Base-by-base conservation (phyloP, 768 basidiomycete species). In the Tricholoma terreum region DNA sequence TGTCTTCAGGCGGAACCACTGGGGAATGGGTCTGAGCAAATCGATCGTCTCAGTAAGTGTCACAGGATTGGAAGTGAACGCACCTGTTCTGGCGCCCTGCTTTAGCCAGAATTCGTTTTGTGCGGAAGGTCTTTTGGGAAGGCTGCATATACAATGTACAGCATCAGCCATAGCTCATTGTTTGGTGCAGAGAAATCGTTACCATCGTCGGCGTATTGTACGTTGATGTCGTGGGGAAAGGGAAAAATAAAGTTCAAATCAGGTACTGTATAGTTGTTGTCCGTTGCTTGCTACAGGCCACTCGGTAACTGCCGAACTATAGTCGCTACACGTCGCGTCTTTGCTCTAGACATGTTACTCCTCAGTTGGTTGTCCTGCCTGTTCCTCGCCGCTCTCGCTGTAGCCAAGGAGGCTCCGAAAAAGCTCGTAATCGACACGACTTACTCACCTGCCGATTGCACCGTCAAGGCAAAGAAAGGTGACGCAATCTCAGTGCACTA, bases 1-100 rank as follows among this genome's bases (percentile, higher is more conserved):
- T 67, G 90, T 85, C 84, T 97, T 98, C 61, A 95, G 80, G 64
- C 94, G 93, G 86, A 97, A 98, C 96, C 96, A 99, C 71, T 98
- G 96, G 63, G 96, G 97, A 60, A 99, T 98, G 61, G 96, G 97
- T 72, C 92, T 94, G 54, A 38, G 30, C 34, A 52, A 35, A 50
- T 34, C 49, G 14, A n/a, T 12, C 65, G 12, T 43, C 3, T 10
- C 21, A n/a, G 21, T 21, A 35, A 24, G 5, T 36, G 30, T 27
- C 3, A 4, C 19, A 6, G 30, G 0, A 19, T 19, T 35, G 1
- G 45, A n/a, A 4, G 30, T 14, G 33, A 56, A 72, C 83, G 65
- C 67, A 94, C 91, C 96, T 85, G 83, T 99, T 99, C 84, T 97
- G 94, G 69, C 93, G 87, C 59, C 81, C 75, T 60, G 93, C 93